These are phyloP conservation scores for Mycosphaerella sp. DNA, from an alignment of 2,329 filamentous ascomycete species.

Conservation along the genomic window DNA sequence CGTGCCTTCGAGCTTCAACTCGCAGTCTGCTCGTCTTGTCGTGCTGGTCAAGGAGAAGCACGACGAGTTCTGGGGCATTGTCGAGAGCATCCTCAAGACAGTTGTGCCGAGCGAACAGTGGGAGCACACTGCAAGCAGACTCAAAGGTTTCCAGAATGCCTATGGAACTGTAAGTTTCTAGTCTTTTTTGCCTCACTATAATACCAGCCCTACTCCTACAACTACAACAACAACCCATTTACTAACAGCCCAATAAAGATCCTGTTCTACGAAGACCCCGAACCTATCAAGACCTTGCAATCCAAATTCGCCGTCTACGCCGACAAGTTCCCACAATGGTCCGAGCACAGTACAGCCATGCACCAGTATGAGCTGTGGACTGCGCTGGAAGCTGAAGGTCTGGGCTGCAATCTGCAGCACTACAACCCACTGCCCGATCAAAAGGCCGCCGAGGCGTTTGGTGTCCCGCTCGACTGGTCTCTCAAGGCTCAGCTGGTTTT, in stretches of 20 bases:
- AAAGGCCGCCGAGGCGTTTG: conserved; percentile 64
- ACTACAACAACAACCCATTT: too few species aligned
- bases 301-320: conserved; percentile 66
- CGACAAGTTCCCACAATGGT: conserved; percentile 73
- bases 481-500: conserved; percentile 82
- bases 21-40: conserved; percentile 71
- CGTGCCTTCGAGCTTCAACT: conserved; percentile 81
- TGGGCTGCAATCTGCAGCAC: conserved; percentile 86
- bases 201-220: too few species aligned
- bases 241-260: conserved; percentile 41
- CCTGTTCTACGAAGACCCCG: conserved; percentile 79
- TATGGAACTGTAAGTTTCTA: conserved; percentile 63
- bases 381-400: conserved; percentile 73
- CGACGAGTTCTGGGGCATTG: conserved; percentile 78
- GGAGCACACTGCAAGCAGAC: conserved; percentile 46
- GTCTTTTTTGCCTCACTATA: not conserved
- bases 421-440: conserved; percentile 82
- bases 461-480: conserved; percentile 65
- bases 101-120: conserved; percentile 63
- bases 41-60: conserved; percentile 78
- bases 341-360: conserved; percentile 72
- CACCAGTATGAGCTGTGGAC: conserved; percentile 76
- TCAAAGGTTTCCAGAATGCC: conserved; percentile 59
- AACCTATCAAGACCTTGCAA: conserved; percentile 60
- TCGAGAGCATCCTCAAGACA: conserved; percentile 57